Evolutionary conservation across 306 rosid genomes (phyloP), one percentile per base, ranked within the genome.

Genomic region (Lathyrus tuberosus): DNA sequence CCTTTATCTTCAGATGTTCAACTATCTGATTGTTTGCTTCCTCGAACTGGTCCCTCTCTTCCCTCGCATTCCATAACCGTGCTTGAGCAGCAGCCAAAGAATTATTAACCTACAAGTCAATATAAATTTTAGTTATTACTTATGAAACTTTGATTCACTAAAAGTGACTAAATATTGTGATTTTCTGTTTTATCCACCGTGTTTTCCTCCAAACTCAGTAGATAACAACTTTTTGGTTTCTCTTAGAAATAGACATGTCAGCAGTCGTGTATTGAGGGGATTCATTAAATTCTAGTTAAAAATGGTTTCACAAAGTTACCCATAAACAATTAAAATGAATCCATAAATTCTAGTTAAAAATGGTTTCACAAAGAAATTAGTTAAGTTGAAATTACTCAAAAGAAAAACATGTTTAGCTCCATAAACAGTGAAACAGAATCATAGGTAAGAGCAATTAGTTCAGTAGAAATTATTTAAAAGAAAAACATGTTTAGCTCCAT

Each of bases 21-120:
- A 94, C 87, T 76, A 94, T 91, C 83, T 89, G 95, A 81, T 81
- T 84, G 76, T 87, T 94, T 46, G 99, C 97, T 87, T 91, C 99
- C 83, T 94, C 95, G 83, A 94, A 89, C 79, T 94, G 99, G 51
- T 94, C 97, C 72, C 91, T 89, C 89, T 94, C 99, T 86, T 94
- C 99, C 80, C 84, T 84, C 69, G 84, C 81, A 88, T 91, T 87
- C 81, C 80, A 86, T 66, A 88, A 79, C 65, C 95, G 97, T 47
- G 85, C 95, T 77, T 91, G 84, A 49, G 91, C 97, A 78, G 97
- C 92, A 81, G 91, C 86, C 81, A 94, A 82, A 77, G 97, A 83
- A 74, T 84, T 80, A 78, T 87, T 91, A 62, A 94, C 84, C 99
- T 94, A 67, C 62, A 80, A 12, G 77, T 76, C 79, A 75, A 35